Conservation (phyloP, 345 rosid species). For the Mallotus nudiflorus region DNA sequence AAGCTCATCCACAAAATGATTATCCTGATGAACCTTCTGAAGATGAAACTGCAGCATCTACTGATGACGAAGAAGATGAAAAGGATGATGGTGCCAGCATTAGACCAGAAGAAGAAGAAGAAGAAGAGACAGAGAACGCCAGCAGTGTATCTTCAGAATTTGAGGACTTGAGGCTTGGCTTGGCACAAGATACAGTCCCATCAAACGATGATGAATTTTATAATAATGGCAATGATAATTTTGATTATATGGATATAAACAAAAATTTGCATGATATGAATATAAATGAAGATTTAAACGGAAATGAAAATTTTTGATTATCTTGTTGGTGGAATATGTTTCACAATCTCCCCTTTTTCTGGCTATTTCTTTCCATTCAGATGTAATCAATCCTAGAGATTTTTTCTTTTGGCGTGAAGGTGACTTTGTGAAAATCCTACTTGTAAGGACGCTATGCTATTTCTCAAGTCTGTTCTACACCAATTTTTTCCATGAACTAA, state of each 20-base stretch:
- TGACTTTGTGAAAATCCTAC: no score
- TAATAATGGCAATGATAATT: not conserved
- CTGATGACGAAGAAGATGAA: constrained; percentile 23
- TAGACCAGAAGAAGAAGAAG: not conserved
- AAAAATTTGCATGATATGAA: not conserved
- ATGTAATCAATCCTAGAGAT: no score
- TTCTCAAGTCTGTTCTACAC: no score
- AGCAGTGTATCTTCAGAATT: not conserved
- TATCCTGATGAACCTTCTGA: constrained; percentile 73
- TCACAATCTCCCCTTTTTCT: no score
- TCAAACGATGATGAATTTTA: not conserved
- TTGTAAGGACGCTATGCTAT: no score
- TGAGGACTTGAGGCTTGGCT: not conserved
- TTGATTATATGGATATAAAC: not conserved
- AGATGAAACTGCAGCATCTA: constrained; percentile 29
- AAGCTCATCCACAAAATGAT: constrained; percentile 69
- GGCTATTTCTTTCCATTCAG: no score
- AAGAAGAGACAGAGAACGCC: constrained; percentile 30
- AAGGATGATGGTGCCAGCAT: constrained; percentile 22
- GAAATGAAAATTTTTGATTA: no score
- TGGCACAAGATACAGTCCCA: not conserved
- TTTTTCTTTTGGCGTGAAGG: no score
- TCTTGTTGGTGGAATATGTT: not conserved
- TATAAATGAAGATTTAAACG: not conserved
- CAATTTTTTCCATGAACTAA: no score